These are phyloP conservation scores for Platanthera zijinensis DNA, from an alignment of 106 monocot genomes.

Conservation along the genomic window DNA sequence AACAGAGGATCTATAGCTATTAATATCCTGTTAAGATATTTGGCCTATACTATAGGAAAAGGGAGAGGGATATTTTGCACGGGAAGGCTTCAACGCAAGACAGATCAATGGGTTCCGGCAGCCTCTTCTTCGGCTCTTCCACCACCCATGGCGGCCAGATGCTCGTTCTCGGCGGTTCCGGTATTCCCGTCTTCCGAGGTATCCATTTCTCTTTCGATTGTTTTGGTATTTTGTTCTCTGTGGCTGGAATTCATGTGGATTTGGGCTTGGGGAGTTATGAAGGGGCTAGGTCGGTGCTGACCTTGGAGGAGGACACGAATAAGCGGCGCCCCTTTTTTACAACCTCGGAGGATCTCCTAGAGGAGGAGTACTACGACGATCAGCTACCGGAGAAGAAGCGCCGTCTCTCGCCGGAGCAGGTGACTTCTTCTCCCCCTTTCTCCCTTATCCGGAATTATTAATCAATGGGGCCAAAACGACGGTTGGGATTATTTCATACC, in stretches of 20 bases:
- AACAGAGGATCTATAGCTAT: neutral
- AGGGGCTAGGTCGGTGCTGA: slow-evolving; percentile 33
- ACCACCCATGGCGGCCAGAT: slow-evolving; percentile 16
- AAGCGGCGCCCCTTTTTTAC: slow-evolving; percentile 60
- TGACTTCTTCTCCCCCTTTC: slow-evolving; percentile 7
- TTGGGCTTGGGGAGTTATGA: slow-evolving; percentile 19
- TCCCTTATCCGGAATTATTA: neutral
- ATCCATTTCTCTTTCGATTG: slow-evolving; percentile 5
- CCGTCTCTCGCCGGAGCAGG: slow-evolving; percentile 89
- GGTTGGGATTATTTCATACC: neutral
- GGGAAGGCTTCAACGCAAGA: slow-evolving; percentile 1
- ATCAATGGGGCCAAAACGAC: neutral
- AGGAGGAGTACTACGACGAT: slow-evolving; percentile 93
- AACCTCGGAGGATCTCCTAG: slow-evolving; percentile 49
- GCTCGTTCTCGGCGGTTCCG: slow-evolving; percentile 35
- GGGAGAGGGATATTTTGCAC: slow-evolving; percentile 1
- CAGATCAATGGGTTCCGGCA: slow-evolving; percentile 47
- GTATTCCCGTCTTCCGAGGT: slow-evolving; percentile 33
- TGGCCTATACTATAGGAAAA: neutral
- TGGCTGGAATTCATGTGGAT: neutral
- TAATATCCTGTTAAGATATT: slow-evolving; percentile 1
- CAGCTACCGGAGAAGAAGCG: slow-evolving; percentile 88
- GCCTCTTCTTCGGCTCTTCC: slow-evolving; percentile 48
- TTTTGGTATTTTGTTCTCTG: neutral
- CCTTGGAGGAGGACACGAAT: slow-evolving; percentile 25